Percentiles rank a stretch among this genome's conserved stretches.
phyloP scores from a whole-genome alignment of 768 basidiomycete species.

The Pulveroboletus sp. region DNA sequence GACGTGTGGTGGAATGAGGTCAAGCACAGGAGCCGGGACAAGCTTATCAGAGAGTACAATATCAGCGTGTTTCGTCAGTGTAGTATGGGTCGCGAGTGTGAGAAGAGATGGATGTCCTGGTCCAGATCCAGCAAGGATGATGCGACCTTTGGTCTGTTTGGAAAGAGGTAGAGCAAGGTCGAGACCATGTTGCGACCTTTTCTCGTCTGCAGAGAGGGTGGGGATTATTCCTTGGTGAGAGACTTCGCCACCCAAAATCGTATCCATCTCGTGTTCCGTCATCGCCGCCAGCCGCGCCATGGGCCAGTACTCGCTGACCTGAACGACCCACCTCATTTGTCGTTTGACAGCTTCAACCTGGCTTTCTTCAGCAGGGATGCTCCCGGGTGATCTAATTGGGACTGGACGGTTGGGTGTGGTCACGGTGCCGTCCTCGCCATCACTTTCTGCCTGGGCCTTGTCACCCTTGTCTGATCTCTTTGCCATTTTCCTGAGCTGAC shows the following conservation, averaged over 20 bases:
- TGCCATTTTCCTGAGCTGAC: constrained; percentile 60
- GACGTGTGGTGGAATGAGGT: constrained; percentile 69
- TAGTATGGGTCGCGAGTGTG: constrained; percentile 80
- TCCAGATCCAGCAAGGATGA: constrained; percentile 90
- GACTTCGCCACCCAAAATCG: constrained; percentile 47
- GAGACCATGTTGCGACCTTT: constrained; percentile 30
- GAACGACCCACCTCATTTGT: constrained; percentile 90
- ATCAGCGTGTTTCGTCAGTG: constrained; percentile 77
- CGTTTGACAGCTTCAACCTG: constrained; percentile 50
- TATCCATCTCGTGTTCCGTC: constrained; percentile 63
- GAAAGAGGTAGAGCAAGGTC: constrained; percentile 15
- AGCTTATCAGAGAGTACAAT: constrained; percentile 95
- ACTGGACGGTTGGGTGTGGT: constrained; percentile 72
- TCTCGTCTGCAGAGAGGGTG: constrained; percentile 32
- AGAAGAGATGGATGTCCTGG: constrained; percentile 93
- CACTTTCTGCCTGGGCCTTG: constrained; percentile 31
- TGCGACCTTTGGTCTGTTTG: constrained; percentile 51
- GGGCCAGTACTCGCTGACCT: constrained; percentile 97
- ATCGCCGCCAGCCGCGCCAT: constrained; percentile 71
- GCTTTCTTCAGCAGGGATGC: constrained; percentile 31
- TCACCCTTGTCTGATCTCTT: constrained; percentile 24
- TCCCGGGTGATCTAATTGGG: constrained; percentile 30
- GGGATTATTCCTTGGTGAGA: constrained; percentile 6
- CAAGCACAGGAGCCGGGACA: constrained; percentile 85
- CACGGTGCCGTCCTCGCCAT: constrained; percentile 52